phyloP scores from a whole-genome alignment of 148 eudicot species.

The Nepenthes mirabilis region DNA sequence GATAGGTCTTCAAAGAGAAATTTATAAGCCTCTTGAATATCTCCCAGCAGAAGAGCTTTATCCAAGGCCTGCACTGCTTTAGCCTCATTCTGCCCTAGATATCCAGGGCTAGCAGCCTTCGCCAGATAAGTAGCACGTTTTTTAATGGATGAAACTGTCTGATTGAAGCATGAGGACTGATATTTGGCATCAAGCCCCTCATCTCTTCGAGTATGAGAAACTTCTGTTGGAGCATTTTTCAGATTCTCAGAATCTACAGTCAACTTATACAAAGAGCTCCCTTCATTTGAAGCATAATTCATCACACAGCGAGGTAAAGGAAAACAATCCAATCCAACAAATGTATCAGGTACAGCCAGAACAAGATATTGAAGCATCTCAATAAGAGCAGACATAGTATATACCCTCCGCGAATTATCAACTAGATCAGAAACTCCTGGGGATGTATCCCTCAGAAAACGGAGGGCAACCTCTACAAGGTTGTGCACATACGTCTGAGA shows the following conservation, averaged over 20 bases:
- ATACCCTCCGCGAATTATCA: slow-evolving; percentile 61
- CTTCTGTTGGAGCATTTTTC: slow-evolving; percentile 17
- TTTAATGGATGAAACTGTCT: slow-evolving; percentile 64
- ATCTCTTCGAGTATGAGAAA: slow-evolving; percentile 9
- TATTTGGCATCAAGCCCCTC: slow-evolving; percentile 33
- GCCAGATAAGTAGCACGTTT: slow-evolving; percentile 51
- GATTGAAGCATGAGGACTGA: slow-evolving; percentile 47
- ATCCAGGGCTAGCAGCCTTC: slow-evolving; percentile 66
- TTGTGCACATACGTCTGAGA: slow-evolving; percentile 82
- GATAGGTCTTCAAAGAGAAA: slow-evolving; percentile 54
- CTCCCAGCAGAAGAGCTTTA: slow-evolving; percentile 63
- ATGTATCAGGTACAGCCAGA: slow-evolving; percentile 83
- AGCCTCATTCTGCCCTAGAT: slow-evolving; percentile 64
- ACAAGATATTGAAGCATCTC: slow-evolving; percentile 91
- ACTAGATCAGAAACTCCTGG: slow-evolving; percentile 69
- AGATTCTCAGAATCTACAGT: slow-evolving; percentile 25
- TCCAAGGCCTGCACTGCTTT: slow-evolving; percentile 73
- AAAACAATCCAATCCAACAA: slow-evolving; percentile 92
- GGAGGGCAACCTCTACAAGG: slow-evolving; percentile 58
- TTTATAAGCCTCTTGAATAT: slow-evolving; percentile 48
- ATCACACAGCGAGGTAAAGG: slow-evolving; percentile 60
- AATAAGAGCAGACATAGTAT: slow-evolving; percentile 56
- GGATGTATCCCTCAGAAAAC: slow-evolving; percentile 61
- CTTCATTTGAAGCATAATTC: slow-evolving; percentile 29
- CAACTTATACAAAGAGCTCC: slow-evolving; percentile 28